These are phyloP conservation scores for Candida silvicultrix DNA, from an alignment of 805 yeast genomes.

Conservation along the genomic window DNA sequence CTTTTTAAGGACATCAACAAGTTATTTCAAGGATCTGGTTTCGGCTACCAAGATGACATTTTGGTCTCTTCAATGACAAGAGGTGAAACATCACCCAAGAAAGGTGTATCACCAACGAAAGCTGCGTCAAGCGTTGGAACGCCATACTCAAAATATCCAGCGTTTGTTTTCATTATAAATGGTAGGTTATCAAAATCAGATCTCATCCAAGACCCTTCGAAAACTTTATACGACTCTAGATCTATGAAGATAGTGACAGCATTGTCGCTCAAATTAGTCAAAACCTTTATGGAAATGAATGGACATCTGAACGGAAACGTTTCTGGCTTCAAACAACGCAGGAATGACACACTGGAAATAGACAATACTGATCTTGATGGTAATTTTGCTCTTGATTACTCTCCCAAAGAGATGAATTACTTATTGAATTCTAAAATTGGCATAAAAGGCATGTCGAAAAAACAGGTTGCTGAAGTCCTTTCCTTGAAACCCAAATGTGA, in stretches of 20 bases:
- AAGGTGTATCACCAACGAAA: conserved; percentile 16
- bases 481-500: background rate
- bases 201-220: conserved; percentile 34
- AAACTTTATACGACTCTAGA: conserved; percentile 23
- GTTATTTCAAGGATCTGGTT: conserved; percentile 19
- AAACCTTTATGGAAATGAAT: conserved; percentile 21
- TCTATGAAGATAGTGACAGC: conserved; percentile 22
- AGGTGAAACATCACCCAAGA: conserved; percentile 16
- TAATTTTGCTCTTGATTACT: too few species aligned
- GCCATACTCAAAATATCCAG: conserved; percentile 31
- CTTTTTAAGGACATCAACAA: conserved; percentile 19
- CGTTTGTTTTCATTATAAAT: conserved; percentile 28
- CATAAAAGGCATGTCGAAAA: background rate
- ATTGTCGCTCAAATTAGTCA: conserved; percentile 25
- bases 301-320: conserved; percentile 9
- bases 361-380: too few species aligned
- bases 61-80: conserved; percentile 10
- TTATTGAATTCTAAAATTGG: conserved; percentile 1
- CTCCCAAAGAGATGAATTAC: background rate
- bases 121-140: conserved; percentile 23
- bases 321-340: too few species aligned
- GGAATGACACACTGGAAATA: too few species aligned
- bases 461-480: conserved; percentile 5
- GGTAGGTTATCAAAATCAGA: conserved; percentile 27
- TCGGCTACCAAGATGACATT: conserved; percentile 12